phyloP scores from a whole-genome alignment of 345 rosid species.

The Lepidium didymum region DNA sequence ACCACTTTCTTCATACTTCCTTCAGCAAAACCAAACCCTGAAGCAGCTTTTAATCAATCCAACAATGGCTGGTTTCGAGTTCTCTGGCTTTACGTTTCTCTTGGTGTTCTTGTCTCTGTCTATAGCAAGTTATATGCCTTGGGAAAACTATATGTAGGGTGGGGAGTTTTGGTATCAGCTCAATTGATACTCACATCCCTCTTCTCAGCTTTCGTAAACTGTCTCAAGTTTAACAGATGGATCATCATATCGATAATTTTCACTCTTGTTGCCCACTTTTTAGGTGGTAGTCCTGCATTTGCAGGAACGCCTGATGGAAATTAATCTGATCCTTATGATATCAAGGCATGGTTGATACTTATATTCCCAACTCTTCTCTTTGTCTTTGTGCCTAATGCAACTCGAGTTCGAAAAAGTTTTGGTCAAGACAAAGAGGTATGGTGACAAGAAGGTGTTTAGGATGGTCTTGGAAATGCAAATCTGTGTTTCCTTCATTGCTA shows the following conservation, averaged over 20 bases:
- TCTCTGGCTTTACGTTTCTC: constrained; percentile 22
- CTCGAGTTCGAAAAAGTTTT: constrained; percentile 18
- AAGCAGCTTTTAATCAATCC: not conserved
- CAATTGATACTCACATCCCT: constrained; percentile 42
- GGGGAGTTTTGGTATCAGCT: constrained; percentile 33
- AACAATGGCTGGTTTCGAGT: constrained; percentile 9
- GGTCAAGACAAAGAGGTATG: constrained; percentile 8
- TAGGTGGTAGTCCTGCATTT: constrained; percentile 11
- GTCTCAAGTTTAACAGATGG: constrained; percentile 33
- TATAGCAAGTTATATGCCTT: constrained; percentile 28
- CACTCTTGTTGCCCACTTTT: constrained; percentile 13
- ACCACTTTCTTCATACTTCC: constrained; percentile 21
- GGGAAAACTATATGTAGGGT: constrained; percentile 32
- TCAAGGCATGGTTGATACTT: constrained; percentile 26
- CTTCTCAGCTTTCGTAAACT: constrained; percentile 41
- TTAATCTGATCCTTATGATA: constrained; percentile 10
- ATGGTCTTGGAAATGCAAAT: constrained; percentile 27
- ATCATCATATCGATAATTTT: constrained; percentile 28
- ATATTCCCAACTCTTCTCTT: constrained; percentile 14
- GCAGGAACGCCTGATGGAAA: constrained; percentile 21
- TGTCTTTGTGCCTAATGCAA: constrained; percentile 16
- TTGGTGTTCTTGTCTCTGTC: constrained; percentile 32
- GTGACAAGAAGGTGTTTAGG: constrained; percentile 9
- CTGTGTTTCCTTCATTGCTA: constrained; percentile 10
- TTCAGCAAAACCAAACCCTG: constrained; percentile 6